Evolutionary conservation across 176 grass and related monocot genomes (phyloP), one percentile per base, ranked within the genome.

Genomic region (Oryza glaberrima): DNA sequence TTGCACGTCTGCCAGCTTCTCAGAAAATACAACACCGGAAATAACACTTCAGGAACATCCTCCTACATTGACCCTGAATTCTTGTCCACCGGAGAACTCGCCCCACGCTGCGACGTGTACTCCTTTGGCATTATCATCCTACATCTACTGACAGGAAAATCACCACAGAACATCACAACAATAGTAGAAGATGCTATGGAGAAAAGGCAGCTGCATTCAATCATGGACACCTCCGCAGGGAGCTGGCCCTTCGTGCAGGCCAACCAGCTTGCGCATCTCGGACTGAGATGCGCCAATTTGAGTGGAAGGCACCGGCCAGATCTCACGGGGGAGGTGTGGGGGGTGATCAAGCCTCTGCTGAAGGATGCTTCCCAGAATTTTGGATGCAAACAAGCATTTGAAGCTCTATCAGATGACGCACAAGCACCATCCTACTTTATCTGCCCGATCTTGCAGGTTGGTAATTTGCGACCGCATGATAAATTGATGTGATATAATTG

Each of bases 61-160:
- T 73, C 80, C 0, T 88, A 90, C 77, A 86, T 85, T 78, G 92
- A 97, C 65, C 90, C 84, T 11, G 90, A 93, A 79, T 94, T 84
- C 78, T 67, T 91, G n/a, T 78, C 84, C 54, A 86, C 77, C 0
- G 88, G 84, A 1, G 89, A 98, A 65, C 67, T 91, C 6, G 90
- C 91, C 36, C 64, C 88, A 20, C 71, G 73, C 67, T 91, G 88
- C 0, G 95, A 98, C 41, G 87, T 95, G 8, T 90, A 95, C 64
- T 94, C 92, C 3, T 93, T 98, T 9, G 92, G 92, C 76, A 85
- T 93, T 46, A 91, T 95, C 86, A 91, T 95, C 67, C 79, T 98
- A 13, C 82, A 79, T 4, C 76, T 95, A n/a, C 71, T 98, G 80
- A 98, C 92, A 34, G 95, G 95, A 73, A 86, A 86, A 67, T 71